phyloP scores from a whole-genome alignment of 768 basidiomycete genomes.

The Lepiota subincarnata region DNA sequence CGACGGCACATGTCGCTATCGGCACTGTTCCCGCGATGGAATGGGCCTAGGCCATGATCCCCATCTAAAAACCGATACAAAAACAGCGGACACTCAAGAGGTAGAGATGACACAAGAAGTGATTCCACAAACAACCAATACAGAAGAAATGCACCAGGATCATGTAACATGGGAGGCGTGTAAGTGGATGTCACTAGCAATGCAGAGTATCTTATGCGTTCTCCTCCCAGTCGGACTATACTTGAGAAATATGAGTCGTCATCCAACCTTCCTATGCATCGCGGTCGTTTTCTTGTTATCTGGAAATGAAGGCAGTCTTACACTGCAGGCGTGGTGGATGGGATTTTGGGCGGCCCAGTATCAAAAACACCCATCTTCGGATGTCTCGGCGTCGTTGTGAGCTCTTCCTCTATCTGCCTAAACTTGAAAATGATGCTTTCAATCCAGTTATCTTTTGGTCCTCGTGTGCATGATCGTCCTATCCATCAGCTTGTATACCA shows the following conservation, averaged over 20 bases:
- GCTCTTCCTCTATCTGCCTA: conserved; percentile 20
- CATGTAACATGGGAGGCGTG: background rate
- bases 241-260: conserved; percentile 4
- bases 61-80: too few relatives aligned
- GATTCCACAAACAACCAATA: background rate
- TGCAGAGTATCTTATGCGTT: background rate
- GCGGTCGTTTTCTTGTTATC: conserved; percentile 21
- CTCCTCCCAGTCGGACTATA: background rate
- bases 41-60: too few relatives aligned
- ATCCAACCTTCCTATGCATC: conserved; percentile 20
- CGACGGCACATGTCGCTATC: too few relatives aligned
- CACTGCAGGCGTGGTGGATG: conserved; percentile 36
- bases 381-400: conserved; percentile 32
- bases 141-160: background rate
- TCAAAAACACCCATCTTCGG: conserved; percentile 24
- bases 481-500: conserved; percentile 1
- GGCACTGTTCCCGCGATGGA: too few relatives aligned
- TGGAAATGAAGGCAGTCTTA: conserved; percentile 17
- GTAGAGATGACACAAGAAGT: background rate
- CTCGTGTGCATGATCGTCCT: background rate
- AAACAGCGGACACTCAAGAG: too few relatives aligned
- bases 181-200: background rate
- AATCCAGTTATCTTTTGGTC: conserved; percentile 13
- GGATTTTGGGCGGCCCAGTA: conserved; percentile 46
- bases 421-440: background rate